Conservation (phyloP, 2,329 filamentous ascomycete genomes). For the Neofusicoccum kwambonambiense region DNA sequence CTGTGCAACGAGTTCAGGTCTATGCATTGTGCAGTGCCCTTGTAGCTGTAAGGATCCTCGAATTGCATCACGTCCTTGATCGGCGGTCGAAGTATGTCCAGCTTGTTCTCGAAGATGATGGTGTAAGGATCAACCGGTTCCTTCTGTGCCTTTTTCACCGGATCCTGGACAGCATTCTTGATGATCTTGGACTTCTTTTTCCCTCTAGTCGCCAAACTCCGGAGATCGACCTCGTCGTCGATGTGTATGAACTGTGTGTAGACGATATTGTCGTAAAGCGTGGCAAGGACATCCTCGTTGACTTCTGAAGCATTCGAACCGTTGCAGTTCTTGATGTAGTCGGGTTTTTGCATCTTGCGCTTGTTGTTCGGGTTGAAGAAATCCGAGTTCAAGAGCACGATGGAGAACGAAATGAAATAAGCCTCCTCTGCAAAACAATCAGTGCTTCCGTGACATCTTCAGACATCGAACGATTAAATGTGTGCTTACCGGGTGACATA, state of each 20-base stretch:
- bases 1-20: conserved; percentile 81
- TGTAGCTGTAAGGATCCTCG: conserved; percentile 87
- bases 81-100: conserved; percentile 78
- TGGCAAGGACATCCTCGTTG: conserved; percentile 89
- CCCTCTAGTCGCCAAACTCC: conserved; percentile 69
- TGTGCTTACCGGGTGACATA: conserved; percentile 60
- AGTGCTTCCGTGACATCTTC: conserved; percentile 18
- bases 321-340: conserved; percentile 95
- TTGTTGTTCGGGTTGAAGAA: conserved; percentile 99
- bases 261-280: conserved; percentile 97
- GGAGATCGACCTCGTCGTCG: conserved; percentile 83
- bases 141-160: conserved; percentile 63
- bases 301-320: conserved; percentile 62
- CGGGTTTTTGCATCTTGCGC: conserved; percentile 93
- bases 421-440: conserved; percentile 66
- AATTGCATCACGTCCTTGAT: conserved; percentile 89
- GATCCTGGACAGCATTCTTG: conserved; percentile 60
- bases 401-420: conserved; percentile 97
- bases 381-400: conserved; percentile 94
- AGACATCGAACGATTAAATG: neutral
- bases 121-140: conserved; percentile 96
- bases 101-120: conserved; percentile 83
- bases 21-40: conserved; percentile 71
- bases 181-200: conserved; percentile 59
- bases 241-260: conserved; percentile 99